Conservation (phyloP, 2,329 filamentous ascomycete genomes). For the Byssothecium circinans region DNA sequence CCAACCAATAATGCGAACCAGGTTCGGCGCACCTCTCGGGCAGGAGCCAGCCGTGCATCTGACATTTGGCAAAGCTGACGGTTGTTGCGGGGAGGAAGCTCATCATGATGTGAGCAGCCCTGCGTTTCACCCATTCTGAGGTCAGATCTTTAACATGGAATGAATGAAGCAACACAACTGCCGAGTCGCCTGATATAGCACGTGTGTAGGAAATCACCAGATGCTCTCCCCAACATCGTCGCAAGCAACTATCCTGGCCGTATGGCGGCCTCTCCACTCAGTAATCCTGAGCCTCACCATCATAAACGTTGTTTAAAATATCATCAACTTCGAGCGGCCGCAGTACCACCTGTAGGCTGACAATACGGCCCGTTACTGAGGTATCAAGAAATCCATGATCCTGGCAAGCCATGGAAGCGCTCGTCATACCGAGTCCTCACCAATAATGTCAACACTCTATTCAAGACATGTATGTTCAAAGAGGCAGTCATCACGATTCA, state of each 20-base stretch:
- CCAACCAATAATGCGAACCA: conserved; percentile 1
- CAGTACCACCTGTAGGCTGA: background rate
- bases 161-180: conserved; percentile 8
- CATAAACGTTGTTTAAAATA: background rate
- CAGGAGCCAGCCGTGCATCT: conserved; percentile 10
- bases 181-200: conserved; percentile 4
- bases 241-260: conserved; percentile 1
- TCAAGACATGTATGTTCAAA: conserved; percentile 4
- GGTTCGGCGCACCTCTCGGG: conserved; percentile 3
- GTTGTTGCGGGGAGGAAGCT: conserved; percentile 14
- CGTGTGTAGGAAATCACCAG: too few relatives aligned
- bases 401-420: background rate
- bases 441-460: conserved; percentile 4
- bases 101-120: conserved; percentile 25
- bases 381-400: too few relatives aligned
- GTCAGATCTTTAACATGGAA: conserved; percentile 25
- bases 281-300: background rate
- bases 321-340: too few relatives aligned
- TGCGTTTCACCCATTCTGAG: conserved; percentile 26
- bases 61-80: background rate
- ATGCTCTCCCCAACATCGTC: background rate
- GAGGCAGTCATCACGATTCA: conserved; percentile 3
- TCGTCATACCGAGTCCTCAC: conserved; percentile 3
- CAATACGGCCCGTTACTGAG: too few relatives aligned
- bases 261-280: background rate